Evolutionary conservation across 2,329 filamentous ascomycete species (phyloP), one percentile per base, ranked within the genome.

Genomic region (Ascocoryne sarcoides): DNA sequence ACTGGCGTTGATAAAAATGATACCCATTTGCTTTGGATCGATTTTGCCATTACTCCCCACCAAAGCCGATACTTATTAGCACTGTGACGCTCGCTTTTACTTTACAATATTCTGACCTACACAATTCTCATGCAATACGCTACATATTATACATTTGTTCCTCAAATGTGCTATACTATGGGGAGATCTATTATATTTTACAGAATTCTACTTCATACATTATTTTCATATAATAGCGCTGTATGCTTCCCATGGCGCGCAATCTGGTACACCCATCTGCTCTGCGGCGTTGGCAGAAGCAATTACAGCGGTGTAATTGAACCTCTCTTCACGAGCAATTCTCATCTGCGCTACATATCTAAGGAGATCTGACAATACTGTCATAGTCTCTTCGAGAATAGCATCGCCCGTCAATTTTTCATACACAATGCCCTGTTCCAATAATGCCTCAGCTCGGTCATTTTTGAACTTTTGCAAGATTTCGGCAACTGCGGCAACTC

Each of bases 381-480:
- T 32, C 18, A 62, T 34, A 4, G 51, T 46, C 41, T 63, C 60
- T 36, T 61, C 56, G 17, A 47, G 35, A 39, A 54, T 53, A 17
- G 46, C 52, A 10, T 54, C 30, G 3, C 43, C 44, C 34, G 51
- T 39, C 15, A 61, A 40, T 17, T 54, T 40, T 5, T 56, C 49
- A 31, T 55, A 53, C 19, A 43, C 47, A 32, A 57, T 47, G 4
- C 53, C 60, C 26, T 54, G 42, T 14, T 49, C 21, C 16, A 39
- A 21, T 17, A 64, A 42, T 14, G 39, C 37, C 14, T 54, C 44
- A 7, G 45, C 43, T 34, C 61, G 56, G 35, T 54, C 40, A n/a
- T 53, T 40, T 36, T 53, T 62, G n/a, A 72, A 56, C 31, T 62
- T 50, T 18, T 62, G 56, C 4, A 72, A 54, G n/a, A 71, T 58